Evolutionary conservation across 495 filamentous ascomycete genomes (phyloP).

Genomic region (Neurospora tetraspora): DNA sequence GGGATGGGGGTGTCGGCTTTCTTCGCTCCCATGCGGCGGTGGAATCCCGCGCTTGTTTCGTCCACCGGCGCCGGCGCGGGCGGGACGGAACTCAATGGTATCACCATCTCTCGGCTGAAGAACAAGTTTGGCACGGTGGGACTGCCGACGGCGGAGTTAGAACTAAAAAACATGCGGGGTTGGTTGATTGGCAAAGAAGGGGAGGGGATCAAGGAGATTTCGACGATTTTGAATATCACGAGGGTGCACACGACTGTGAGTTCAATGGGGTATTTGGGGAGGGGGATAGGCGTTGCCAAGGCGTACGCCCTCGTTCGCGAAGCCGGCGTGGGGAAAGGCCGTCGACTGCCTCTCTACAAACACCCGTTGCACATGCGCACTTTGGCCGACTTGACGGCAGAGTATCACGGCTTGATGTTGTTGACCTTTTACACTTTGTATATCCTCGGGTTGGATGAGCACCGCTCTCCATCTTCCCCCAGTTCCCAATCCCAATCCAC

Average conservation of each 20-base stretch:
- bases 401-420: conserved; percentile 47
- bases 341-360: conserved; percentile 33
- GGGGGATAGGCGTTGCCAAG: conserved; percentile 51
- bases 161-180: conserved; percentile 48
- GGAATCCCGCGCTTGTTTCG: conserved; percentile 20
- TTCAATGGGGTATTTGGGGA: conserved; percentile 46
- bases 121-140: conserved; percentile 60
- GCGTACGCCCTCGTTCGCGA: conserved; percentile 40
- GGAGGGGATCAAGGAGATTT: conserved; percentile 54
- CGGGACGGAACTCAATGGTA: conserved; percentile 50
- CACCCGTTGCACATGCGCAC: conserved; percentile 53
- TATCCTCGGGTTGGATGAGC: too few relatives aligned
- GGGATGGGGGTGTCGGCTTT: conserved; percentile 51
- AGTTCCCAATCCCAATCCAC: too few relatives aligned
- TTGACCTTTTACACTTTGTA: conserved; percentile 45
- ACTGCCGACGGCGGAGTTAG: conserved; percentile 61
- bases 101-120: conserved; percentile 59
- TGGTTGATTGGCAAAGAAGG: conserved; percentile 55
- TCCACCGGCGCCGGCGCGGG: conserved; percentile 6
- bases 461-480: too few relatives aligned
- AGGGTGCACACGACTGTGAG: conserved; percentile 52
- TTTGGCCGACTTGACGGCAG: conserved; percentile 39
- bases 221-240: conserved; percentile 59
- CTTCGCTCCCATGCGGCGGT: conserved; percentile 52
- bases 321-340: conserved; percentile 29